Evolutionary conservation across 164 flowering plant genomes (phyloP).

Genomic region (Sextonia rubra): DNA sequence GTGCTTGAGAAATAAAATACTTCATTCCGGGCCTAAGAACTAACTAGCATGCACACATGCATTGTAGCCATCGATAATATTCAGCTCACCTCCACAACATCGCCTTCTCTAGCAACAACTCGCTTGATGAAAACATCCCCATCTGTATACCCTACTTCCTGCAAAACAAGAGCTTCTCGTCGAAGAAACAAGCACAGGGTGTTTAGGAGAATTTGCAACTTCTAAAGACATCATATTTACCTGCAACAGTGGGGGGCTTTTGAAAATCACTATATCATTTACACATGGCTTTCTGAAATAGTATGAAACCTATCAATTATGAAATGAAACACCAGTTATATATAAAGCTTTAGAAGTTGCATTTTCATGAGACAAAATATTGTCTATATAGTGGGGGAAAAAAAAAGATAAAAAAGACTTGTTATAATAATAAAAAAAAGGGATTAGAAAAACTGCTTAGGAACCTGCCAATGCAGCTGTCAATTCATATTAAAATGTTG

Average conservation of each 20-base stretch:
- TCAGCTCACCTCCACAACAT: slow-evolving; percentile 72
- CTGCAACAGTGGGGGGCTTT: slow-evolving; percentile 82
- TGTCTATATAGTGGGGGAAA: not conserved
- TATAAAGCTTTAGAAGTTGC: slow-evolving; percentile 2
- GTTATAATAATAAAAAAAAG: no score
- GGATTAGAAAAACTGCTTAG: not conserved
- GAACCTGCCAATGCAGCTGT: not conserved
- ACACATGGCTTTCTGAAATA: slow-evolving; percentile 93
- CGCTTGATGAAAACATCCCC: slow-evolving; percentile 94
- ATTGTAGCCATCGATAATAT: not conserved
- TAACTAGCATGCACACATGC: not conserved
- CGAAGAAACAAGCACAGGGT: not conserved
- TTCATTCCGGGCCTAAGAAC: no score
- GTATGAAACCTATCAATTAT: slow-evolving; percentile 67
- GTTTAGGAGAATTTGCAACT: not conserved
- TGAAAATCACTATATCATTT: slow-evolving; percentile 91
- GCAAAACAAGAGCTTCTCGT: slow-evolving; percentile 29
- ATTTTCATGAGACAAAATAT: not conserved
- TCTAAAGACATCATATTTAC: slow-evolving; percentile 11
- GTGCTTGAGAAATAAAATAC: no score
- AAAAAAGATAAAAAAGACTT: not conserved
- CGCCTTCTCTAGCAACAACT: slow-evolving; percentile 89
- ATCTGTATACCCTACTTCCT: slow-evolving; percentile 92
- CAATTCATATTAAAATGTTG: not conserved
- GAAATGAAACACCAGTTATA: slow-evolving; percentile 16